Base-by-base conservation (phyloP, 805 yeast genomes). In the Pichia kluyveri region DNA sequence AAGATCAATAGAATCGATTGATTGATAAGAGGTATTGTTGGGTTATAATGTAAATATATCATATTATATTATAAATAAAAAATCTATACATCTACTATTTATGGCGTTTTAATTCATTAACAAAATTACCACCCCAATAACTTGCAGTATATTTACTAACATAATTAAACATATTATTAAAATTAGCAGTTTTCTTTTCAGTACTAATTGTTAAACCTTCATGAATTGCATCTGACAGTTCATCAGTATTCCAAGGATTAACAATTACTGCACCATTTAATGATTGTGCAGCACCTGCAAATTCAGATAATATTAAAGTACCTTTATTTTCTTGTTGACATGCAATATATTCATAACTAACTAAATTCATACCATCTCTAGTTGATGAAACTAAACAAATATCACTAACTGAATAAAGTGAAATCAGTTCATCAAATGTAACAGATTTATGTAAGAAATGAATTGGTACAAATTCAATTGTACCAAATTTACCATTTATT, bases 221-320 rank as follows among this genome's bases (percentile, higher is more conserved):
- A 60, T 82, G 75, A 47, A 91, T 83, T 4, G 97, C 84, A 40
- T 79, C 86, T 18, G 95, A 81, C 61, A 91, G 67, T 56, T 93
- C 99, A 56, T 93, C 99, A 23, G 90, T 91, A 63, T 91, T 93
- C 99, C 99, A 93, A 4, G 99, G 99, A 61, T 93, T 93, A 19
- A 93, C 96, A 50, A 93, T 80, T 14, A 91, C 64, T 1, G 96
- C 89, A 26, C 99, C 99, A 61, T 93, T 91, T 54, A 93, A 71
- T 1, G 95, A 85, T 68, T 93, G 99, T 1, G 99, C 98, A n/a
- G 99, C 99, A 43, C 99, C 99, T 0, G 99, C 93, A 69, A 93
- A 93, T 68, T 93, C 99, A 40, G 95, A 83, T 53, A 93, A 66
- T 43, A 93, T 86, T 56, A 93, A 72, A 4, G 89, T 80, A 9